Evolutionary conservation across 306 rosid species (phyloP).

Genomic region (Cyamopsis tetragonoloba): DNA sequence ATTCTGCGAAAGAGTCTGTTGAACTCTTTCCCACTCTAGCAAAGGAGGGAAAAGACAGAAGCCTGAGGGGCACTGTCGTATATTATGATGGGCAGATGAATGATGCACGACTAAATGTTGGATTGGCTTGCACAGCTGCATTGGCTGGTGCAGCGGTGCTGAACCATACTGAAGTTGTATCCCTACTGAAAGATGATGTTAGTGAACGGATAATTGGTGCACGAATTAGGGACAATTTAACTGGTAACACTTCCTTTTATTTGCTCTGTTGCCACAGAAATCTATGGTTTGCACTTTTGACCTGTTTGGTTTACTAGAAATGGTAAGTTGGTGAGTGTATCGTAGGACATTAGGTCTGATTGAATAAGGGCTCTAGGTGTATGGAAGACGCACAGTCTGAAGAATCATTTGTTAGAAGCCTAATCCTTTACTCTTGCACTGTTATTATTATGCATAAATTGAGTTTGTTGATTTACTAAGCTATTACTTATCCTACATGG

Average conservation of each 20-base stretch:
- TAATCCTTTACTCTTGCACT: not conserved
- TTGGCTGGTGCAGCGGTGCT: conserved; percentile 81
- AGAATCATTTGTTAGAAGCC: conserved; percentile 8
- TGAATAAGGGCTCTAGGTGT: not conserved
- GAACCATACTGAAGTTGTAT: conserved; percentile 70
- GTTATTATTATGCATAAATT: not conserved
- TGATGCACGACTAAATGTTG: conserved; percentile 81
- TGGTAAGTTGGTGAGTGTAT: not conserved
- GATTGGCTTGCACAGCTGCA: conserved; percentile 77
- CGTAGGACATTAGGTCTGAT: not conserved
- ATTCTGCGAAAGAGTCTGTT: conserved; percentile 64
- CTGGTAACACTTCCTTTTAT: conserved; percentile 45
- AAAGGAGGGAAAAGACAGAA: conserved; percentile 53
- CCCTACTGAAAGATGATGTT: conserved; percentile 62
- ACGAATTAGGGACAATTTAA: conserved; percentile 62
- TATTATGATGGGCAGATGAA: conserved; percentile 91
- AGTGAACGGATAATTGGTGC: conserved; percentile 62
- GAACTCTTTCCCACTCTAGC: conserved; percentile 80
- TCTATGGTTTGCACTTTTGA: not conserved
- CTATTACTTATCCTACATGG: too few species aligned
- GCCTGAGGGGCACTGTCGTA: conserved; percentile 79
- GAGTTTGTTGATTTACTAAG: not conserved
- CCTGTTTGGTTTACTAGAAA: not conserved
- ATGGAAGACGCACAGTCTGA: not conserved
- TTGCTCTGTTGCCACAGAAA: not conserved